phyloP scores from a whole-genome alignment of 2,329 filamentous ascomycete genomes.

The Sphaerostilbella broomeana region DNA sequence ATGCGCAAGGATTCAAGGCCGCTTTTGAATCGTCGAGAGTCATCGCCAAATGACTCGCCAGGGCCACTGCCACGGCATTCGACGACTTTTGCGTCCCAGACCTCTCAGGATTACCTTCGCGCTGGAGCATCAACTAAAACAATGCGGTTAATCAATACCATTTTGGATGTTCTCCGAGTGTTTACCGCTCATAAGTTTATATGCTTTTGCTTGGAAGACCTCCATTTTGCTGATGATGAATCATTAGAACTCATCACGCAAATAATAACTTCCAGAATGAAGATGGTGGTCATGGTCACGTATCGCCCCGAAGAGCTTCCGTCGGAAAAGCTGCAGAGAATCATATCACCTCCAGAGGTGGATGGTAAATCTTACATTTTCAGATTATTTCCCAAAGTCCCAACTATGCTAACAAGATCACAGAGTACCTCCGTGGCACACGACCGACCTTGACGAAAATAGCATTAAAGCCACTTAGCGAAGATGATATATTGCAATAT shows the following conservation, averaged over 20 bases:
- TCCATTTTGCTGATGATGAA: conserved; percentile 86
- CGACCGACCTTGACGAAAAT: conserved; percentile 61
- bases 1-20: conserved; percentile 27
- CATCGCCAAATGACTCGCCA: conserved; percentile 43
- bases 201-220: conserved; percentile 80
- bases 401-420: conserved; percentile 17
- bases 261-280: conserved; percentile 71
- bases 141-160: conserved; percentile 78
- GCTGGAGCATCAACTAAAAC: conserved; percentile 53
- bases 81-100: conserved; percentile 39
- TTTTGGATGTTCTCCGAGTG: conserved; percentile 76
- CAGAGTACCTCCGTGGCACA: conserved; percentile 39
- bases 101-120: conserved; percentile 54
- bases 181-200: conserved; percentile 81
- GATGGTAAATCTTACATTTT: conserved; percentile 41
- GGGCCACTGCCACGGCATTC: conserved; percentile 26
- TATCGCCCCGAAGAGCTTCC: conserved; percentile 61
- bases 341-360: conserved; percentile 47
- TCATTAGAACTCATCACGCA: conserved; percentile 76
- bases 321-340: conserved; percentile 45
- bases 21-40: conserved; percentile 38
- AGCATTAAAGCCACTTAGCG: conserved; percentile 63
- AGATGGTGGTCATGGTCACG: conserved; percentile 75
- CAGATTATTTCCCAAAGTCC: not conserved
- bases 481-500: conserved; percentile 75